phyloP scores from a whole-genome alignment of 2,329 filamentous ascomycete species.

The Penicillium decumbens region DNA sequence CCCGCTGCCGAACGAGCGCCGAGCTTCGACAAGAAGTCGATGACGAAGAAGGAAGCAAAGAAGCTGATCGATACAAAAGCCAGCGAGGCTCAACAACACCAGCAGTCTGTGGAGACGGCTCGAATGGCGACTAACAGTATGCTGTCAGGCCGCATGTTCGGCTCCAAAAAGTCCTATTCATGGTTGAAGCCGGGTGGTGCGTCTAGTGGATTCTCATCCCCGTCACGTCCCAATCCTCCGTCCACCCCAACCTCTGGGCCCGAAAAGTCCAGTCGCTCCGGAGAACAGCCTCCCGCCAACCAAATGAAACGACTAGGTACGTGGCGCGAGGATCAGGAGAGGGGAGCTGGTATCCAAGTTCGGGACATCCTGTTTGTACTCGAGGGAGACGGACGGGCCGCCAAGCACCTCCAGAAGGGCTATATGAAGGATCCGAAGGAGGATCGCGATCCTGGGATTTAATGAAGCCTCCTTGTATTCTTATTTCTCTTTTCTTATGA shows the following conservation, averaged over 20 bases:
- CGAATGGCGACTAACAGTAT: slow-evolving; percentile 67
- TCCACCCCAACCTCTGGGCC: slow-evolving; percentile 28
- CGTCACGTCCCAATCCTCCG: slow-evolving; percentile 29
- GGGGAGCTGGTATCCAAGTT: slow-evolving; percentile 74
- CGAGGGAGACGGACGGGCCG: slow-evolving; percentile 64
- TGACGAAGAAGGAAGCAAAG: slow-evolving; percentile 84
- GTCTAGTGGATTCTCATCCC: slow-evolving; percentile 38
- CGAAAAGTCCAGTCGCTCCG: slow-evolving; percentile 29
- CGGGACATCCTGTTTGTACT: slow-evolving; percentile 76
- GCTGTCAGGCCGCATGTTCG: slow-evolving; percentile 47
- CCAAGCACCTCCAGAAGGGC: slow-evolving; percentile 42
- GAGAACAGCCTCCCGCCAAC: slow-evolving; percentile 32
- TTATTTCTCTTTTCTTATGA: slow-evolving; percentile 14
- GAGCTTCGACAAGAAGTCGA: slow-evolving; percentile 60
- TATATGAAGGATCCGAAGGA: slow-evolving; percentile 43
- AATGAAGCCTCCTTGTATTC: slow-evolving; percentile 20
- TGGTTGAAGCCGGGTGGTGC: slow-evolving; percentile 43
- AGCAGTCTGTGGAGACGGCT: slow-evolving; percentile 77
- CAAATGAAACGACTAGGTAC: slow-evolving; percentile 60
- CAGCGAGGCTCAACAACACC: slow-evolving; percentile 72
- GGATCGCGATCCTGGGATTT: slow-evolving; percentile 35
- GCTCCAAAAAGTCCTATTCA: slow-evolving; percentile 46
- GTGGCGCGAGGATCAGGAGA: slow-evolving; percentile 72
- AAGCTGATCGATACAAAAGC: slow-evolving; percentile 68
- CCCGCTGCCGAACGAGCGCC: slow-evolving; percentile 50